Evolutionary conservation across 805 yeast genomes (phyloP), one percentile per base, ranked within the genome.

Genomic region (Tetrapisispora arboricola): DNA sequence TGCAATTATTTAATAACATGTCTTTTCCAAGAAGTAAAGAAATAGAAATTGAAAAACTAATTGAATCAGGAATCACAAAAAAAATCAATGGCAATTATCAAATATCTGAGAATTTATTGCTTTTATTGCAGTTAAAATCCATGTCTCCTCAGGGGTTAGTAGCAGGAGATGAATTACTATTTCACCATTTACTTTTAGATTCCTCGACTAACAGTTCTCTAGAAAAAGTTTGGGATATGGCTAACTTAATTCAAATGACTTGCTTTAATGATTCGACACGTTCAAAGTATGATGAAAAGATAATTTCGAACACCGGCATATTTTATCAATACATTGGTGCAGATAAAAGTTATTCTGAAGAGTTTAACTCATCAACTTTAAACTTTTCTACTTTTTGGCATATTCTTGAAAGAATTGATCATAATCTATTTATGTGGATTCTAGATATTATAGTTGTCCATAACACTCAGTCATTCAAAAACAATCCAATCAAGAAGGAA

Each of bases 391-490:
- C 61, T 4, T 55, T 57, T 49, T 57, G 64, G 58, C 53, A 55
- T 38, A 46, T 56, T 8, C 37, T 61, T 40, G 53, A 50, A 25
- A 49, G 61, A 20, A 35, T 61, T 15, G 53, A 58, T n/a, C 60
- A 55, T 32, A 42, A 44, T 13, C 38, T 58, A n/a, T 54, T 57
- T 43, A 44, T 59, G 48, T 60, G 65, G 65, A 44, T 54, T 16
- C 15, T 61, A 31, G 64, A 60, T 40, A 45, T 53, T 15, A 54
- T 60, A 16, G 51, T 58, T 7, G 48, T 54, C 4, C 40, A 48
- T 50, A 67, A 55, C 41, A 49, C 57, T 54, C 55, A 63, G 53
- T 38, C 63, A 52, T 53, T 62, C 59, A 43, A 56, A 60, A 51
- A 43, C 7, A 53, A 56, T 25, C 51, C 65, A 1, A 44, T 59